Evolutionary conservation across 225 moss, liverwort and hornwort species (phyloP).

Genomic region (Anthoceros angustus): DNA sequence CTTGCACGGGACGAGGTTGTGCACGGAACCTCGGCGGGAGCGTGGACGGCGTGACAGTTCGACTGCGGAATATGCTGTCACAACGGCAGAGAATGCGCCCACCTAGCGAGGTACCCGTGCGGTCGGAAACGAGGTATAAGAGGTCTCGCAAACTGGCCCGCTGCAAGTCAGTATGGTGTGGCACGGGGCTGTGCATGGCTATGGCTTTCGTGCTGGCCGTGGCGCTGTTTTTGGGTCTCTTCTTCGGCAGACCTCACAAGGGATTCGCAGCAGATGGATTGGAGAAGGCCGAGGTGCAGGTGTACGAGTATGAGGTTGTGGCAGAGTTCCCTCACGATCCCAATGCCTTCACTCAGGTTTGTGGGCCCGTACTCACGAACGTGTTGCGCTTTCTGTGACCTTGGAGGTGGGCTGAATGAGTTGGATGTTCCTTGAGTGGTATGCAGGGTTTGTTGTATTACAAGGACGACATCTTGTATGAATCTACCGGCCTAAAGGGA

Average conservation of each 20-base stretch:
- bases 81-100: neutral
- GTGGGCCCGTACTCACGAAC: neutral
- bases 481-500: slow-evolving; percentile 36
- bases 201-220: neutral
- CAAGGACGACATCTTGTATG: neutral
- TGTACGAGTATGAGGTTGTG: neutral
- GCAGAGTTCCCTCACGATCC: slow-evolving; percentile 1
- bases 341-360: neutral
- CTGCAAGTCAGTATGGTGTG: neutral
- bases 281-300: neutral
- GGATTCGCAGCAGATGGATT: neutral
- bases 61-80: neutral
- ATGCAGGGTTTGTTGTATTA: neutral
- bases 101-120: neutral
- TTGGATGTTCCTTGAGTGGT: neutral
- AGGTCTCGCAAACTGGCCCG: neutral
- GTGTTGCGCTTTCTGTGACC: neutral
- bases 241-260: neutral
- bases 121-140: neutral
- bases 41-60: neutral
- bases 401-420: neutral
- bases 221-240: neutral
- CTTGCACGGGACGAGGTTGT: too few species aligned
- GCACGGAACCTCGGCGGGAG: neutral
- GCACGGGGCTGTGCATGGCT: neutral